Conservation (phyloP, 139 green algal species). For the Edaphochlamys debaryana region DNA sequence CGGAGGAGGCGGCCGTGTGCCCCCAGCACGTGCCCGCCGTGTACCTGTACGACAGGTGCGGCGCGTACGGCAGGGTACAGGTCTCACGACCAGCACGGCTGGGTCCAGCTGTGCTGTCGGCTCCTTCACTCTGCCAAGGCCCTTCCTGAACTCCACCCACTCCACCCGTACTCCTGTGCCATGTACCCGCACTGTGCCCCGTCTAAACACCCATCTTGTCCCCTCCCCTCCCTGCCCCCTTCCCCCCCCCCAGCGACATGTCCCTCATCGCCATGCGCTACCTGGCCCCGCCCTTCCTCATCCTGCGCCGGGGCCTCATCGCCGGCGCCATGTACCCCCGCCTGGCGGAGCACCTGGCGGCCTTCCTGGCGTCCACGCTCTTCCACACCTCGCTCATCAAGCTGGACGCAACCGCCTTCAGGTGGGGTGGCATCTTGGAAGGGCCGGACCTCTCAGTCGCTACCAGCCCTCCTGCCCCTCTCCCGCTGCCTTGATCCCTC, state of each 20-base stretch:
- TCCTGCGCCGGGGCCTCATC: conserved; percentile 83
- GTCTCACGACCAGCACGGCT: no score
- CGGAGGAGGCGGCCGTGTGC: conserved; percentile 62
- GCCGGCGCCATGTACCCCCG: conserved; percentile 75
- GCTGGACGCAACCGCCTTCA: conserved; percentile 68
- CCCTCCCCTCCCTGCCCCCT: background rate
- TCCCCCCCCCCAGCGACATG: conserved; percentile 43
- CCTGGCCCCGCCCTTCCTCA: conserved; percentile 85
- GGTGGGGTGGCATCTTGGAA: conserved; percentile 34
- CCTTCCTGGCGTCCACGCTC: conserved; percentile 85
- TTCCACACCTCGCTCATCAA: conserved; percentile 89
- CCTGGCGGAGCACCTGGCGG: conserved; percentile 77
- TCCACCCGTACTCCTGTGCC: no score
- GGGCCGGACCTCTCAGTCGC: no score
- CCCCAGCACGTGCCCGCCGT: conserved; percentile 86
- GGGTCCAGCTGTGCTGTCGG: no score
- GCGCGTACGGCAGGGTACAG: background rate
- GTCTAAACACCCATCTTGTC: no score
- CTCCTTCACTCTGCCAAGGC: no score
- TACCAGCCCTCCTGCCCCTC: no score
- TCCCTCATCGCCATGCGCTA: conserved; percentile 89
- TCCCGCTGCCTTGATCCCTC: no score
- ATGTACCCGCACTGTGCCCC: no score
- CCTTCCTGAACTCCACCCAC: no score
- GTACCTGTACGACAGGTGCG: conserved; percentile 58